A percentile compares a stretch with the other conserved stretches of the same genome.
phyloP scores from a whole-genome alignment of 1,284 basidiomycete genomes.

The Tetrapyrgos nigripes region DNA sequence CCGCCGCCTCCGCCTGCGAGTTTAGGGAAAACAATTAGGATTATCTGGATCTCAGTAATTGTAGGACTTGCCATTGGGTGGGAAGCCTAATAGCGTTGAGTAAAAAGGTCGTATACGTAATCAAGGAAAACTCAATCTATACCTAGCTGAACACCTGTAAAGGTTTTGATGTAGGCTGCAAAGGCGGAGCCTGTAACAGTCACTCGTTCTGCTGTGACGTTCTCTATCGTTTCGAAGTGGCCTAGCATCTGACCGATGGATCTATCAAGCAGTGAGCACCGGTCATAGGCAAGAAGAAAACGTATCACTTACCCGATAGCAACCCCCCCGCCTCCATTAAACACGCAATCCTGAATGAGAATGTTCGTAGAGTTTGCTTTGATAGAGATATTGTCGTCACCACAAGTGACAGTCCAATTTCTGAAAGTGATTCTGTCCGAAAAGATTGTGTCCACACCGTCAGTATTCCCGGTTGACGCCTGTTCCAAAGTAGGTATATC shows the following conservation, averaged over 20 bases:
- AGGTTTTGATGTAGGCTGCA: slow-evolving; percentile 36
- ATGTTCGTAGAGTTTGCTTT: slow-evolving; percentile 45
- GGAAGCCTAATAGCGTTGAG: slow-evolving; percentile 18
- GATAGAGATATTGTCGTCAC: slow-evolving; percentile 28
- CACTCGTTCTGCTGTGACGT: slow-evolving; percentile 34
- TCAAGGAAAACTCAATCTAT: no score
- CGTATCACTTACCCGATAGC: slow-evolving; percentile 31
- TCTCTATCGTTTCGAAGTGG: slow-evolving; percentile 38
- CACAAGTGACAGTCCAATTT: slow-evolving; percentile 31
- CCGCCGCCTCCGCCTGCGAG: slow-evolving; percentile 40
- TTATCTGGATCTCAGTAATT: background rate
- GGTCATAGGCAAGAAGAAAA: no score
- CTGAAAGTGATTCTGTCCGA: slow-evolving; percentile 38
- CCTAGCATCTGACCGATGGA: slow-evolving; percentile 33
- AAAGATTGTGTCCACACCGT: slow-evolving; percentile 39
- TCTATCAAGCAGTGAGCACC: no score
- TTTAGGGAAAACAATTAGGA: no score
- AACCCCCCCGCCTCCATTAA: slow-evolving; percentile 37
- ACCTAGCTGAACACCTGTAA: slow-evolving; percentile 34
- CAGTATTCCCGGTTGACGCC: slow-evolving; percentile 38
- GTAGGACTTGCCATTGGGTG: slow-evolving; percentile 32
- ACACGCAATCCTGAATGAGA: slow-evolving; percentile 38
- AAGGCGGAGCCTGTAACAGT: slow-evolving; percentile 24
- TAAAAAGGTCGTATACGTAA: no score
- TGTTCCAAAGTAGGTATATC: slow-evolving; percentile 13